Evolutionary conservation across 441 rosid species (phyloP).

Genomic region (Breynia disticha): DNA sequence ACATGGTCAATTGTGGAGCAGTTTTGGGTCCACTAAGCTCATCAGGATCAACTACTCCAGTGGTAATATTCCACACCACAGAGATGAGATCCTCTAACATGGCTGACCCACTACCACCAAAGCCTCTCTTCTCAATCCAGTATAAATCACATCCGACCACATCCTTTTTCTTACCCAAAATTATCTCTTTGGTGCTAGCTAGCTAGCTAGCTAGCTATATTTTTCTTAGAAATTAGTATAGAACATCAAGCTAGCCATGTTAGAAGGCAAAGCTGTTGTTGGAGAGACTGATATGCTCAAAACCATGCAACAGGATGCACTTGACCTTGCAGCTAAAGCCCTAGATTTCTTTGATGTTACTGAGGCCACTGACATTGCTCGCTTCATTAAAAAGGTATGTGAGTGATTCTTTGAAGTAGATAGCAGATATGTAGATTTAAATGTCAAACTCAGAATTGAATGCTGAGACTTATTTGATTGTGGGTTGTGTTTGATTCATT

Average conservation of each 20-base stretch:
- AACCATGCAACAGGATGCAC: constrained; percentile 65
- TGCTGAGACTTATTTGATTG: not conserved
- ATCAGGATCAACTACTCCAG: constrained; percentile 5
- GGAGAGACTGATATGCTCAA: constrained; percentile 73
- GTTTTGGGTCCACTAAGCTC: constrained; percentile 10
- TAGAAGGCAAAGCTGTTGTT: constrained; percentile 75
- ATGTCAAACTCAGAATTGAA: too few species aligned
- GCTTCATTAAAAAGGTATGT: constrained; percentile 59
- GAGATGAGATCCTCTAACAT: constrained; percentile 8
- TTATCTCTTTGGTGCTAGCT: constrained; percentile 1
- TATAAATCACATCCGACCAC: constrained; percentile 18
- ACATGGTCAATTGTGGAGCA: too few species aligned
- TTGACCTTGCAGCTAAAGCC: constrained; percentile 59
- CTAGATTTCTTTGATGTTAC: constrained; percentile 73
- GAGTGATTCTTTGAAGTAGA: not conserved
- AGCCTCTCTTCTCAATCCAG: constrained; percentile 7
- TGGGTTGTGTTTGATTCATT: not conserved
- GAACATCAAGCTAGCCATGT: constrained; percentile 25
- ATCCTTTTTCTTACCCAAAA: not conserved
- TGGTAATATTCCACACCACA: constrained; percentile 26
- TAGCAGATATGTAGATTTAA: not conserved
- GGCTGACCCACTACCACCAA: constrained; percentile 23
- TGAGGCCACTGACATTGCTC: constrained; percentile 56
- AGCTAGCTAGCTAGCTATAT: constrained; percentile 1
- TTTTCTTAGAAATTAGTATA: not conserved